These are phyloP conservation scores for Micromonas pusilla DNA, from an alignment of 139 green algal species.

Conservation along the genomic window DNA sequence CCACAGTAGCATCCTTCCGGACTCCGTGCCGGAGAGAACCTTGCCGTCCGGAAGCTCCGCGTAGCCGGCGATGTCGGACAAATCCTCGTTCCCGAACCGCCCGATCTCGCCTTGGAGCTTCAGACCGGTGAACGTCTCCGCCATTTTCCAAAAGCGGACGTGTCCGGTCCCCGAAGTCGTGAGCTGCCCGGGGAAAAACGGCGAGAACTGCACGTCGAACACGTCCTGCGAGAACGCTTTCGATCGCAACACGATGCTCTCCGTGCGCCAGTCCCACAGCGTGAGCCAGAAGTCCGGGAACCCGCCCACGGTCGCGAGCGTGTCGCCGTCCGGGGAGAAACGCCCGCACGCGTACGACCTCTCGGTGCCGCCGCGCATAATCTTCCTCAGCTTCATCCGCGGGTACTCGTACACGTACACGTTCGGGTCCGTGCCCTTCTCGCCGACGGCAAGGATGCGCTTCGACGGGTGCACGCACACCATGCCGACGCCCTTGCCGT, in stretches of 20 bases:
- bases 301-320: conserved; percentile 64
- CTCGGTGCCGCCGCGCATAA: conserved; percentile 59
- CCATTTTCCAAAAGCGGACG: conserved; percentile 84
- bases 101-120: conserved; percentile 76
- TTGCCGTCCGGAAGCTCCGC: conserved; percentile 70
- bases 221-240: conserved; percentile 71
- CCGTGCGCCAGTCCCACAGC: conserved; percentile 66
- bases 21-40: conserved; percentile 54
- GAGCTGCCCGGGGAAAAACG: conserved; percentile 53
- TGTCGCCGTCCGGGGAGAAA: conserved; percentile 54
- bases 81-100: conserved; percentile 68
- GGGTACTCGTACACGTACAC: conserved; percentile 66
- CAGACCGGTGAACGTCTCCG: conserved; percentile 77
- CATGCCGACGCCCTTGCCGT: conserved; percentile 24
- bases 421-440: conserved; percentile 52
- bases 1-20: conserved; percentile 67
- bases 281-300: conserved; percentile 74
- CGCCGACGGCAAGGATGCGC: conserved; percentile 58
- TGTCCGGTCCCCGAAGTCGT: conserved; percentile 66
- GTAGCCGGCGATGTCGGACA: conserved; percentile 63
- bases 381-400: conserved; percentile 34
- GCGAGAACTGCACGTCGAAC: conserved; percentile 58
- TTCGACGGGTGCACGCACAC: conserved; percentile 58
- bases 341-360: conserved; percentile 48
- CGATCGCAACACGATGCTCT: conserved; percentile 56